Base-by-base conservation (phyloP, 495 filamentous ascomycete species). In the Neurospora pannonica region DNA sequence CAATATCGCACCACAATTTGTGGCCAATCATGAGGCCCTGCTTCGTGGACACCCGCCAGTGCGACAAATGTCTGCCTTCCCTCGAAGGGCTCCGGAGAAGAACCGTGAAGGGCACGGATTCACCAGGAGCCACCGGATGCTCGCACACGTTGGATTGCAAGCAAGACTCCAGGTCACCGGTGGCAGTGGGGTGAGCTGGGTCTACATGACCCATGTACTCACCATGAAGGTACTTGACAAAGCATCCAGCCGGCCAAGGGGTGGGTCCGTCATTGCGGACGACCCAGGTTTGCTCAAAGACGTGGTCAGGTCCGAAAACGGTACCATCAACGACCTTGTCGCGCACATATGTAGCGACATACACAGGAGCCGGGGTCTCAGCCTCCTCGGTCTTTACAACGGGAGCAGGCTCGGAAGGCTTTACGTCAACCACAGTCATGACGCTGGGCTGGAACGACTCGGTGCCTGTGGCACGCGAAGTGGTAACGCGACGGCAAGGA, bases 131-230 rank as follows among this genome's bases (percentile, higher is more conserved):
- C 70, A 98, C 83, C 21, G 89, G 82, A n/a, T 86, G 83, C 70
- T 90, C 87, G 79, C 93, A 88, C 73, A 90, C 88, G 78, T 95
- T 95, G 80, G 93, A 97, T 83, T 94, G 90, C 79, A 91, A 92
- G 48, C 92, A 92, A 46, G 86, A 87, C 38, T 88, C 87, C 72
- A 97, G 88, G 70, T 94, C 90, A 11, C 86, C 84, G 24, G 92
- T 88, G 75, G 91, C 92, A 4, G 90, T 90, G 9, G 94, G 92
- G 81, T 93, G 94, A 71, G 84, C 87, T 34, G 91, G 85, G 79
- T 97, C 92, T 70, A 97, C 86, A 74, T 94, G 90, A 77, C 94
- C 93, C 97, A 99, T 98, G 80, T 92, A 91, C 79, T 98, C 97
- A 72, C 96, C 96, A 70, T 95, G 94, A 72, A 95, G 90, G 77